A percentile compares a stretch with the other conserved stretches of the same genome.
These are phyloP conservation scores for Lizanozyma gosingica DNA, from an alignment of 1,139 yeast genomes.

Conservation along the genomic window DNA sequence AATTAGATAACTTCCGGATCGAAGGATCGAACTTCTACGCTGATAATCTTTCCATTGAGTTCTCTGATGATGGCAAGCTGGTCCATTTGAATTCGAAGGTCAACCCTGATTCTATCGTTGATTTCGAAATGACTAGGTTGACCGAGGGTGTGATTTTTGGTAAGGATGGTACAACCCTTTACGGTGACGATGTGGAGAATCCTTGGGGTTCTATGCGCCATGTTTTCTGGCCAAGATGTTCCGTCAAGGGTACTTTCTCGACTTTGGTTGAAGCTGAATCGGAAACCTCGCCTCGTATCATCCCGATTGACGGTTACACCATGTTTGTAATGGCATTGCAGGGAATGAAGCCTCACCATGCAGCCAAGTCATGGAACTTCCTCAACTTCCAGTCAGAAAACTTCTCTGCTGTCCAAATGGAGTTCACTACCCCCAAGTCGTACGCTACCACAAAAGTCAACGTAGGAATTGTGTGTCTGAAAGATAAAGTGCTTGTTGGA, in stretches of 20 bases:
- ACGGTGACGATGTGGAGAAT: slow-evolving; percentile 69
- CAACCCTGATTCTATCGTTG: slow-evolving; percentile 63
- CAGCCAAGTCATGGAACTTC: slow-evolving; percentile 96
- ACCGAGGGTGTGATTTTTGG: slow-evolving; percentile 91
- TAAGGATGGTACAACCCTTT: slow-evolving; percentile 71
- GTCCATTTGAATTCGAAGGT: slow-evolving; percentile 62
- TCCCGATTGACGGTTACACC: slow-evolving; percentile 45
- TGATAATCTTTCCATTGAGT: slow-evolving; percentile 52
- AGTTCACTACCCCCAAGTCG: slow-evolving; percentile 87
- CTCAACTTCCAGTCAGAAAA: slow-evolving; percentile 76
- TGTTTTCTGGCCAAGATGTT: slow-evolving; percentile 89
- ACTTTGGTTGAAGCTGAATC: slow-evolving; percentile 4
- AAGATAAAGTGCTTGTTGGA: slow-evolving; percentile 54
- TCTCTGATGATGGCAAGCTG: slow-evolving; percentile 42
- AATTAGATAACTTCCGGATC: slow-evolving; percentile 67
- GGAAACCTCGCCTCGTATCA: slow-evolving; percentile 10
- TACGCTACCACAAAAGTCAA: slow-evolving; percentile 79
- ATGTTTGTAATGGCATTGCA: slow-evolving; percentile 98
- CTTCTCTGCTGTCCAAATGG: slow-evolving; percentile 79
- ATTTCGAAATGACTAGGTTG: slow-evolving; percentile 49
- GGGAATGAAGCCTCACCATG: slow-evolving; percentile 99
- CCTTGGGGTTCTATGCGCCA: slow-evolving; percentile 99
- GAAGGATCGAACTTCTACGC: slow-evolving; percentile 82
- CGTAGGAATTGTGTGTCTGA: slow-evolving; percentile 58
- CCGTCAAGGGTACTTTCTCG: slow-evolving; percentile 51